phyloP scores from a whole-genome alignment of 208 protist species.

The Leishmania tarentolae region DNA sequence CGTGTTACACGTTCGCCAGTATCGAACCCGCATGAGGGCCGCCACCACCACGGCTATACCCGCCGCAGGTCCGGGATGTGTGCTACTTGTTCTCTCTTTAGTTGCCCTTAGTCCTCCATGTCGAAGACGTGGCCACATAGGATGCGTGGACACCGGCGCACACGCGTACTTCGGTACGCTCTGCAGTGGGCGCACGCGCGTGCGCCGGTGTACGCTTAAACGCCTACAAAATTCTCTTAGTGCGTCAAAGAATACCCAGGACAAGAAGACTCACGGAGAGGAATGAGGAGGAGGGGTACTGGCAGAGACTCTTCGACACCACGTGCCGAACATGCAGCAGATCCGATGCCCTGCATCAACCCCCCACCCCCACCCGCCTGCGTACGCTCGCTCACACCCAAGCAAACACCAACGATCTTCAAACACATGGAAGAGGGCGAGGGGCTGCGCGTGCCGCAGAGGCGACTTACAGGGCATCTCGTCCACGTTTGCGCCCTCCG shows the following conservation, averaged over 20 bases:
- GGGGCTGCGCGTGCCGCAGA: background rate
- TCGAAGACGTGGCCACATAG: background rate
- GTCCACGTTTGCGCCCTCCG: constrained; percentile 23
- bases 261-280: background rate
- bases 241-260: background rate
- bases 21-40: background rate
- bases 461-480: constrained; percentile 3
- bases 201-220: background rate
- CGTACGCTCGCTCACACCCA: background rate
- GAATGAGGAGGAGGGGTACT: background rate
- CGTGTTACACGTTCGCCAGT: background rate
- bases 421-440: background rate
- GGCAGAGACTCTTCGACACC: background rate
- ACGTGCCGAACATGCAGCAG: background rate
- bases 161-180: too few relatives aligned
- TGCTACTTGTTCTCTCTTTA: background rate
- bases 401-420: background rate
- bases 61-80: background rate
- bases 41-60: background rate
- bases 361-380: background rate
- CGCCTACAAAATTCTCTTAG: background rate
- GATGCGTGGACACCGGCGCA: background rate
- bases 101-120: background rate
- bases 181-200: too few relatives aligned
- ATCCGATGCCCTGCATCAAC: background rate